These are phyloP conservation scores for Colletotrichum theobromicola DNA, from an alignment of 2,329 filamentous ascomycete species.

Conservation along the genomic window DNA sequence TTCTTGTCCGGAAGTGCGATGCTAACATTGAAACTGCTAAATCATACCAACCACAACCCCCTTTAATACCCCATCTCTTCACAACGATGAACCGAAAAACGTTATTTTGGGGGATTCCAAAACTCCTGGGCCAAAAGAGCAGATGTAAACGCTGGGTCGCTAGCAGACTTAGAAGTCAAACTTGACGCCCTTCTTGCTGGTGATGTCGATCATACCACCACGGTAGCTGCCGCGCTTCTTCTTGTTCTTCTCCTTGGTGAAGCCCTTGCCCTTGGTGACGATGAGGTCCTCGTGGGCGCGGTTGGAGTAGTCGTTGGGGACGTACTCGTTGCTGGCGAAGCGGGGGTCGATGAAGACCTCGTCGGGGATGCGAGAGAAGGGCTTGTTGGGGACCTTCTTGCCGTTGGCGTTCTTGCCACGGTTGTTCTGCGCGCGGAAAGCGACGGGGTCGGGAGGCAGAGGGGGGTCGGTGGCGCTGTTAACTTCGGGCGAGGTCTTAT, in stretches of 20 bases:
- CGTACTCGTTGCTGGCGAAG: slow-evolving; percentile 81
- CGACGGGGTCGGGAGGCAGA: slow-evolving; percentile 56
- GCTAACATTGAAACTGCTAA: background rate
- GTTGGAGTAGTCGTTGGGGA: slow-evolving; percentile 86
- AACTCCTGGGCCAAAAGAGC: slow-evolving; percentile 10
- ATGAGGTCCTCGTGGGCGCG: slow-evolving; percentile 87
- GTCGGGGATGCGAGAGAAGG: slow-evolving; percentile 79
- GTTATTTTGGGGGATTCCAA: background rate
- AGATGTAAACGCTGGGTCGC: background rate
- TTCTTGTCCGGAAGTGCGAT: background rate
- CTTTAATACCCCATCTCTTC: background rate
- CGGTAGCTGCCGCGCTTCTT: slow-evolving; percentile 91
- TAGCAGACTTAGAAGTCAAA: slow-evolving; percentile 76
- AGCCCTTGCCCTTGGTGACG: slow-evolving; percentile 92
- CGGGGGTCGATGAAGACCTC: slow-evolving; percentile 71
- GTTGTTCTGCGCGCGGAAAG: slow-evolving; percentile 39
- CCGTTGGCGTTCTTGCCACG: slow-evolving; percentile 43
- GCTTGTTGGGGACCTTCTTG: slow-evolving; percentile 63
- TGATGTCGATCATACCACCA: slow-evolving; percentile 85
- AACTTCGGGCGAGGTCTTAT: slow-evolving; percentile 57
- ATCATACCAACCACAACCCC: background rate
- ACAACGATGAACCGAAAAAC: background rate
- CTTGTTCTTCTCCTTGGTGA: slow-evolving; percentile 99
- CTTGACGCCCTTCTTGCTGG: slow-evolving; percentile 84
- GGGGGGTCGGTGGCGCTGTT: slow-evolving; percentile 47